Evolutionary conservation across 2,329 filamentous ascomycete genomes (phyloP), one percentile per base, ranked within the genome.

Genomic region (Trichophyton benhamiae): DNA sequence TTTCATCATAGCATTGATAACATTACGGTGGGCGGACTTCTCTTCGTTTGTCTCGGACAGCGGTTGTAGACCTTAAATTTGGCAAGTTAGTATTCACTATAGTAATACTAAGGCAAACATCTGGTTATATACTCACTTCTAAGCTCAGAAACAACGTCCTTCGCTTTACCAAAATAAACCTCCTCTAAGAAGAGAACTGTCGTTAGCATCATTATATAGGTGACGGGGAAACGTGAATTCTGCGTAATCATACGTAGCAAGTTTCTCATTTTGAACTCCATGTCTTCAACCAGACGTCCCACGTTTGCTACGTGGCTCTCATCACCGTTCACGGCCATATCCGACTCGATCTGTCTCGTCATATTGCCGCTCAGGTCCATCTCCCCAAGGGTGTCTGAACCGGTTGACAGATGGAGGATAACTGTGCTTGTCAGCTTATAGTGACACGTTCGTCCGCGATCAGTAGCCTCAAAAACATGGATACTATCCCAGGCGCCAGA

Each of bases 251-350:
- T 74, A 81, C 79, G 92, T 73, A 99, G 79, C 75, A 97, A 76
- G 76, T 99, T 99, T 66, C 94, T 85, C 94, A 99, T 97, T 82
- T 96, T 96, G 73, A 96, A 84, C 79, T 99, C 94, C 94, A 99
- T 97, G 75, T 99, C 94, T 80, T 99, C 94, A 59, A 99, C 91
- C 72, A 99, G 81, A 66, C 87, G 83, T 62, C 94, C 94, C 63
- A 97, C 89, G 76, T 99, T 99, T 68, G 88, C 89, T 68, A 99
- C 94, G 79, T 99, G 94, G 74, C 88, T 90, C 67, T 88, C 87
- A 75, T 97, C 92, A 69, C 87, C 87, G 68, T 95, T 90, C 42
- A 96, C 89, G 7, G 89, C 84, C 72, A 96, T 80, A 75, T 97
- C 91, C 71, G 88, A 85, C 79, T 99, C 92, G 59, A 96, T 85